Conservation (phyloP, 1,139 yeast species). For the Magnusiomyces tetraspermus region DNA sequence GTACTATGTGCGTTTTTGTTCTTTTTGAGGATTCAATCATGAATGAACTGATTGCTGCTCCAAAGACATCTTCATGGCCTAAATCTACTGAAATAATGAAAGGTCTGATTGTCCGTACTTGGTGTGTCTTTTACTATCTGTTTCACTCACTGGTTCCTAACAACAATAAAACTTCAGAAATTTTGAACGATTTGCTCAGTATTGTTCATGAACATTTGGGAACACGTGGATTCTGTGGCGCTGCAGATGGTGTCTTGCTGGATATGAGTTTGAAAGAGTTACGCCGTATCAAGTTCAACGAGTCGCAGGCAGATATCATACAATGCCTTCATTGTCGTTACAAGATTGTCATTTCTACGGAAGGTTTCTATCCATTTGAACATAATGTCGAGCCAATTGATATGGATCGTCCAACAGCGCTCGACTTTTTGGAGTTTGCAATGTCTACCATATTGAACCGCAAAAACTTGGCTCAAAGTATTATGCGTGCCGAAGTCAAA, state of each 20-base stretch:
- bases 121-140: slow-evolving; percentile 32
- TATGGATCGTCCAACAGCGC: slow-evolving; percentile 44
- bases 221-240: slow-evolving; percentile 54
- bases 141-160: slow-evolving; percentile 21
- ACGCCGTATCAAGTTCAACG: slow-evolving; percentile 37
- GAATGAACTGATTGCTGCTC: slow-evolving; percentile 26
- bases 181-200: slow-evolving; percentile 41
- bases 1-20: slow-evolving; percentile 37
- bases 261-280: slow-evolving; percentile 49
- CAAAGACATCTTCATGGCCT: slow-evolving; percentile 31
- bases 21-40: slow-evolving; percentile 35
- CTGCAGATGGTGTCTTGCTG: slow-evolving; percentile 54
- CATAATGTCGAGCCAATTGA: slow-evolving; percentile 47
- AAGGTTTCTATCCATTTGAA: slow-evolving; percentile 51
- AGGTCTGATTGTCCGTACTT: slow-evolving; percentile 42
- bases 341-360: slow-evolving; percentile 54
- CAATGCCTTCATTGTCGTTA: slow-evolving; percentile 75
- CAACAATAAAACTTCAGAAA: slow-evolving; percentile 18
- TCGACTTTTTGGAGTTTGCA: slow-evolving; percentile 50
- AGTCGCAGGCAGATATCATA: slow-evolving; percentile 49
- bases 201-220: slow-evolving; percentile 71
- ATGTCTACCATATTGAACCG: slow-evolving; percentile 51
- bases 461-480: slow-evolving; percentile 47
- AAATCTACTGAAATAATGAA: slow-evolving; percentile 38
- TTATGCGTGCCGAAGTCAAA: slow-evolving; percentile 56